Percentiles rank a stretch among this genome's conserved stretches.
These are phyloP conservation scores for Erythrophleum fordii DNA, from an alignment of 306 rosid species.

Conservation along the genomic window DNA sequence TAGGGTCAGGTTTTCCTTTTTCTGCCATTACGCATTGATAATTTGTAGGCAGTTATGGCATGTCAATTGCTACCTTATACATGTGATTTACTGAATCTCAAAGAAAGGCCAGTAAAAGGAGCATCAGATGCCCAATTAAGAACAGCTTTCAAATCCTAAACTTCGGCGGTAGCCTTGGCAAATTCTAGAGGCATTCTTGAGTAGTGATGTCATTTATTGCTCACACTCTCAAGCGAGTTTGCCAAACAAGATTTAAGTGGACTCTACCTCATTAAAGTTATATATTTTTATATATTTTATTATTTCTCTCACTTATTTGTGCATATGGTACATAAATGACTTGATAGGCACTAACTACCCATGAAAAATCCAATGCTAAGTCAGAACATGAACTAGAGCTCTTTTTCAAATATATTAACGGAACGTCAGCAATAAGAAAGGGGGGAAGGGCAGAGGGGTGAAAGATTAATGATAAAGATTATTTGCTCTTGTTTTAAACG, in stretches of 20 bases:
- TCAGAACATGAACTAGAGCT: not conserved
- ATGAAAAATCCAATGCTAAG: not conserved
- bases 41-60: not conserved
- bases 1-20: not conserved
- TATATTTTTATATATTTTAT: no score
- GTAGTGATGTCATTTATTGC: not conserved
- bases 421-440: not conserved
- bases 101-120: not conserved
- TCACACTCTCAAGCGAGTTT: not conserved
- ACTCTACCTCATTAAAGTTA: not conserved
- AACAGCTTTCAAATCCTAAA: not conserved
- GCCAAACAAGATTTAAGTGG: not conserved
- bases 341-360: no score
- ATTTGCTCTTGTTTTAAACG: conserved; percentile 22
- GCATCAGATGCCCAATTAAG: not conserved
- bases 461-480: not conserved
- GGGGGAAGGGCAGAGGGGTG: not conserved
- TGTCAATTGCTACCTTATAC: not conserved
- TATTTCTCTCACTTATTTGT: no score
- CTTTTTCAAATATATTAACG: not conserved
- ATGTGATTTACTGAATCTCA: not conserved
- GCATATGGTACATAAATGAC: no score
- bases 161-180: not conserved
- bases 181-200: not conserved
- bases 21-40: not conserved